Evolutionary conservation across 495 filamentous ascomycete genomes (phyloP).

Genomic region (Talaromyces liani): DNA sequence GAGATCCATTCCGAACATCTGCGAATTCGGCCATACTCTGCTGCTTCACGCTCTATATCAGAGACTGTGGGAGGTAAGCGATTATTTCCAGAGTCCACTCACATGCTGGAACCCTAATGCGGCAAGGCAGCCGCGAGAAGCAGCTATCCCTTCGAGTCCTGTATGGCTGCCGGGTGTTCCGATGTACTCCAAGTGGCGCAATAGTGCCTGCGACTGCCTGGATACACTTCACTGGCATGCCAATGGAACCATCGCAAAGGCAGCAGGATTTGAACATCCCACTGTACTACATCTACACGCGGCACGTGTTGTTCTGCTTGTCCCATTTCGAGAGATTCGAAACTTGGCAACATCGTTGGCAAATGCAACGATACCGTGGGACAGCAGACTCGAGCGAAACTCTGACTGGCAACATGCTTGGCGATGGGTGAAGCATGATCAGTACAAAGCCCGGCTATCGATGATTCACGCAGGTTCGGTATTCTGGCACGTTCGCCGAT

Average conservation of each 20-base stretch:
- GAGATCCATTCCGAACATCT: conserved; percentile 28
- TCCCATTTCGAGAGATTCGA: conserved; percentile 34
- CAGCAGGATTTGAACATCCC: conserved; percentile 42
- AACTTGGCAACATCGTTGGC: conserved; percentile 26
- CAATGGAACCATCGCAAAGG: conserved; percentile 36
- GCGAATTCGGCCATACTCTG: conserved; percentile 42
- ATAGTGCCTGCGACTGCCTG: conserved; percentile 46
- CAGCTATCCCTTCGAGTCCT: conserved; percentile 27
- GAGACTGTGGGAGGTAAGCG: conserved; percentile 43
- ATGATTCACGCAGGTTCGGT: conserved; percentile 45
- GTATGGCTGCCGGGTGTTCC: conserved; percentile 46
- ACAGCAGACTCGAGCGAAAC: conserved; percentile 21
- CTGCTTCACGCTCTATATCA: conserved; percentile 44
- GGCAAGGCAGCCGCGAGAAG: conserved; percentile 31
- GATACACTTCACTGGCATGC: conserved; percentile 51
- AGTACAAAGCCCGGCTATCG: conserved; percentile 47
- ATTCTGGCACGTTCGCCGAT: conserved; percentile 43
- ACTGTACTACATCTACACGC: conserved; percentile 46
- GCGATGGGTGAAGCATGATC: conserved; percentile 44
- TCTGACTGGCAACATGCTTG: conserved; percentile 37
- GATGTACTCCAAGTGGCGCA: conserved; percentile 47
- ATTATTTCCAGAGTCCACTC: conserved; percentile 37
- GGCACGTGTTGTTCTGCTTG: conserved; percentile 32
- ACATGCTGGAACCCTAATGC: conserved; percentile 44
- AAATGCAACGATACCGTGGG: conserved; percentile 23